phyloP scores from a whole-genome alignment of 164 flowering plant species.

The Tinospora cordifolia region DNA sequence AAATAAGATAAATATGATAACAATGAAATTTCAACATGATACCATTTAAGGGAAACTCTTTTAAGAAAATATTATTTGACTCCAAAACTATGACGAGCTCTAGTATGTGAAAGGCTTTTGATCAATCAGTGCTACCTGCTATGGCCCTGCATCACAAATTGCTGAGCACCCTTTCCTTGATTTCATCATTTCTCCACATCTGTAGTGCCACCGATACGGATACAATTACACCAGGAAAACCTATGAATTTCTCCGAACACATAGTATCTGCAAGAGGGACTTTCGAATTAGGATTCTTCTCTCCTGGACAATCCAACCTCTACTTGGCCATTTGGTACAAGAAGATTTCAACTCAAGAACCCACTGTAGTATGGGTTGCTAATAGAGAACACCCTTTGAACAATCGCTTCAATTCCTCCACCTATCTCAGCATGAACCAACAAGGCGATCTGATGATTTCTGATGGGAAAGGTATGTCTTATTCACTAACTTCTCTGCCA shows the following conservation, averaged over 20 bases:
- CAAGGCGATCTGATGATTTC: conserved; percentile 26
- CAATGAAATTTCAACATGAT: too few relatives aligned
- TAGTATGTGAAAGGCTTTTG: too few relatives aligned
- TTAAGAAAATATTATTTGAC: too few relatives aligned
- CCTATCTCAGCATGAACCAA: conserved; percentile 14
- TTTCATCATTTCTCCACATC: too few relatives aligned
- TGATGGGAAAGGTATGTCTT: conserved; percentile 11
- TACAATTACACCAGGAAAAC: not conserved
- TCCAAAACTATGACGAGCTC: too few relatives aligned
- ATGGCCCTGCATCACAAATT: too few relatives aligned
- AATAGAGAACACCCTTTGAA: conserved; percentile 34
- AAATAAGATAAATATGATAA: too few relatives aligned
- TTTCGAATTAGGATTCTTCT: conserved; percentile 37
- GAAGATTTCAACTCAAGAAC: conserved; percentile 2
- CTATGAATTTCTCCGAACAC: not conserved
- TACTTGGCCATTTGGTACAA: conserved; percentile 37
- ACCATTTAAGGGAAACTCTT: too few relatives aligned
- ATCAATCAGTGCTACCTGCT: too few relatives aligned
- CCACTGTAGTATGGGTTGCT: conserved; percentile 36
- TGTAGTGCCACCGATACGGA: not conserved
- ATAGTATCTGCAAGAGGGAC: conserved; percentile 3
- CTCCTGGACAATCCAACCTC: conserved; percentile 25
- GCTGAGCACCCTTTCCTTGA: too few relatives aligned
- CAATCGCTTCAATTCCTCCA: conserved; percentile 18
- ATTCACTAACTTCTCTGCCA: conserved; percentile 13